Percentiles rank a stretch among this genome's conserved stretches.
Conservation (phyloP, 106 monocot species). For the Iris macrosiphon region DNA sequence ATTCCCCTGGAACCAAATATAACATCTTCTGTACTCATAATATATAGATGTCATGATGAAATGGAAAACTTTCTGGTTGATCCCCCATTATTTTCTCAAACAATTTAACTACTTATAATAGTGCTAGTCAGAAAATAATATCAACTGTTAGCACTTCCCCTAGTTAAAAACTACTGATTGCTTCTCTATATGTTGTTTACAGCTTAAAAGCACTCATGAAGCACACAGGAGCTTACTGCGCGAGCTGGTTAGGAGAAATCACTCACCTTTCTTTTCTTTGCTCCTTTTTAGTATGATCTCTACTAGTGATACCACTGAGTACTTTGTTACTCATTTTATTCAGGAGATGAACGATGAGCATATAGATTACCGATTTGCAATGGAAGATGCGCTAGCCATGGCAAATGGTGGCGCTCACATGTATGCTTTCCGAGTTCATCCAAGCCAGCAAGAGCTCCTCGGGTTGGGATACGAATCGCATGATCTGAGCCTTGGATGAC, state of each 20-base stretch:
- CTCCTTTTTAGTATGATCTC: neutral
- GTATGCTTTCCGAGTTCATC: constrained; percentile 9
- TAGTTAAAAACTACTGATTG: no score
- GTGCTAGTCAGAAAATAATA: no score
- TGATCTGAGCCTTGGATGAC: constrained; percentile 14
- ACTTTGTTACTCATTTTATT: neutral
- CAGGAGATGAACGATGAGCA: constrained; percentile 21
- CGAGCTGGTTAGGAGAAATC: constrained; percentile 14
- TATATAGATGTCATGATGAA: no score
- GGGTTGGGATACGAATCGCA: constrained; percentile 7
- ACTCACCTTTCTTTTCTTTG: neutral
- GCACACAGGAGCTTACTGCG: constrained; percentile 11
- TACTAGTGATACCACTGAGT: neutral
- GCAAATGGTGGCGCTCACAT: constrained; percentile 3
- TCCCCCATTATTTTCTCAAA: no score
- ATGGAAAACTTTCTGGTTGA: no score
- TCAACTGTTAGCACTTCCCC: no score
- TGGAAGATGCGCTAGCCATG: constrained; percentile 2
- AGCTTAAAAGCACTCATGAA: constrained; percentile 20
- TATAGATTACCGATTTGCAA: constrained; percentile 1
- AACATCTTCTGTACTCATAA: no score
- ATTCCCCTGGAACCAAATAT: no score
- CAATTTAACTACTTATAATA: no score
- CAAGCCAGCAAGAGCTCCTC: constrained; percentile 7
- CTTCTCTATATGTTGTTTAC: neutral